Conservation (phyloP, 805 yeast species). For the Wickerhamomyces chaumierensis region DNA sequence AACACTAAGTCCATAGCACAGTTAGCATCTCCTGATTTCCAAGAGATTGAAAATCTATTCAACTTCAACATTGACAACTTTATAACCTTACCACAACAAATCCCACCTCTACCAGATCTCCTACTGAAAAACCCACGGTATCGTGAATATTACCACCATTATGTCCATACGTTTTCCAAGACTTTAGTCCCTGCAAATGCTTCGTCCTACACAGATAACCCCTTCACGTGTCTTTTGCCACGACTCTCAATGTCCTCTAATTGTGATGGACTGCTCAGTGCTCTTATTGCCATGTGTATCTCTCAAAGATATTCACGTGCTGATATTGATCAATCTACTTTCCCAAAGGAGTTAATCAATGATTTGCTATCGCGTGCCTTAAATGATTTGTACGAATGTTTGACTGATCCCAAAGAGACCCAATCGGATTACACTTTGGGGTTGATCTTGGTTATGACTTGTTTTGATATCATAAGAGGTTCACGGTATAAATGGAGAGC, state of each 20-base stretch:
- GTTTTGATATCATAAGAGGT: constrained; percentile 40
- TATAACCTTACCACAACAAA: background rate
- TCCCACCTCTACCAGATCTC: constrained; percentile 46
- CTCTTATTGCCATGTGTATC: constrained; percentile 41
- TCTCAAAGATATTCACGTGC: constrained; percentile 22
- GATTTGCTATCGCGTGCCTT: constrained; percentile 46
- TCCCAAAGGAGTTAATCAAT: constrained; percentile 29
- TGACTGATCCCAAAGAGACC: constrained; percentile 39
- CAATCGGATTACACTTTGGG: constrained; percentile 61
- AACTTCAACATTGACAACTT: background rate
- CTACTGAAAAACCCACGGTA: constrained; percentile 48
- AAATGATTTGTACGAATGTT: constrained; percentile 38
- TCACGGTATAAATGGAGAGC: constrained; percentile 40
- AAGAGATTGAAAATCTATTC: background rate
- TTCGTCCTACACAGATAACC: constrained; percentile 43
- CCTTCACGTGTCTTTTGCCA: constrained; percentile 56
- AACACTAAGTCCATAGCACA: background rate
- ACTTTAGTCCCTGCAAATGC: constrained; percentile 58
- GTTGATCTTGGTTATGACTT: constrained; percentile 44
- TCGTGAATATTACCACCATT: constrained; percentile 51
- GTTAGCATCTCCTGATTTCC: background rate
- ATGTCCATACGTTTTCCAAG: constrained; percentile 47
- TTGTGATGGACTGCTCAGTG: constrained; percentile 40
- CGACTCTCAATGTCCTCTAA: constrained; percentile 53
- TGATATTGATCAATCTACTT: constrained; percentile 8